Percentiles rank a stretch among this genome's conserved stretches.
These are phyloP conservation scores for Coelastrella sp. DNA, from an alignment of 139 green algal species.

Conservation along the genomic window DNA sequence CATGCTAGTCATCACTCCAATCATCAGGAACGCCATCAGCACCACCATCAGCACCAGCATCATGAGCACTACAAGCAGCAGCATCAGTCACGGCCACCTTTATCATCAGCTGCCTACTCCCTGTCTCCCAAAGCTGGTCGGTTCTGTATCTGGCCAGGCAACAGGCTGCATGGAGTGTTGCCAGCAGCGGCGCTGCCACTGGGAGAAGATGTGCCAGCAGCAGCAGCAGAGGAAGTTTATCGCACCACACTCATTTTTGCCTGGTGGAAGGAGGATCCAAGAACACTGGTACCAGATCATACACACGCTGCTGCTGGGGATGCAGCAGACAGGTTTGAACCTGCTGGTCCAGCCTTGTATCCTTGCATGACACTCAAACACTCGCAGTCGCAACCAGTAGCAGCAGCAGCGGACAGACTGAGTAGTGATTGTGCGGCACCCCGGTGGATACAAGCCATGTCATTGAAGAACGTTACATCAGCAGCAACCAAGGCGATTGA, in stretches of 20 bases:
- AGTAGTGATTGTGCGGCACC: too few relatives aligned
- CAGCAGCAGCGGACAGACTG: too few relatives aligned
- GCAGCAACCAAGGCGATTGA: background rate
- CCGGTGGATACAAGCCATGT: too few relatives aligned
- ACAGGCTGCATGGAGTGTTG: conserved; percentile 63
- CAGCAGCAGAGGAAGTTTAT: background rate
- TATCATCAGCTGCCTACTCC: conserved; percentile 9
- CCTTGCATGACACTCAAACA: conserved; percentile 3
- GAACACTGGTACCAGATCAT: background rate
- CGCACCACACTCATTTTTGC: conserved; percentile 59
- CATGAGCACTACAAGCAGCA: background rate
- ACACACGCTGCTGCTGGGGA: background rate
- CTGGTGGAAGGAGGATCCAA: conserved; percentile 49
- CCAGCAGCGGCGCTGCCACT: conserved; percentile 1
- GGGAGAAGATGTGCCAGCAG: background rate
- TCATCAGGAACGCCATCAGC: background rate
- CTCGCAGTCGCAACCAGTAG: too few relatives aligned
- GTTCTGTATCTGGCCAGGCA: conserved; percentile 50
- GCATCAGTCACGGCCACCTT: background rate
- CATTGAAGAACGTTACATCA: background rate
- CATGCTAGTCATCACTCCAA: background rate
- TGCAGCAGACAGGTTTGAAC: background rate
- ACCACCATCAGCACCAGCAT: background rate
- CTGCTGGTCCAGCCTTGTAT: background rate
- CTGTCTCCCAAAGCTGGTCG: conserved; percentile 19